Evolutionary conservation across 2,329 filamentous ascomycete species (phyloP).

Genomic region (Magnaporthiopsis rhizophila): DNA sequence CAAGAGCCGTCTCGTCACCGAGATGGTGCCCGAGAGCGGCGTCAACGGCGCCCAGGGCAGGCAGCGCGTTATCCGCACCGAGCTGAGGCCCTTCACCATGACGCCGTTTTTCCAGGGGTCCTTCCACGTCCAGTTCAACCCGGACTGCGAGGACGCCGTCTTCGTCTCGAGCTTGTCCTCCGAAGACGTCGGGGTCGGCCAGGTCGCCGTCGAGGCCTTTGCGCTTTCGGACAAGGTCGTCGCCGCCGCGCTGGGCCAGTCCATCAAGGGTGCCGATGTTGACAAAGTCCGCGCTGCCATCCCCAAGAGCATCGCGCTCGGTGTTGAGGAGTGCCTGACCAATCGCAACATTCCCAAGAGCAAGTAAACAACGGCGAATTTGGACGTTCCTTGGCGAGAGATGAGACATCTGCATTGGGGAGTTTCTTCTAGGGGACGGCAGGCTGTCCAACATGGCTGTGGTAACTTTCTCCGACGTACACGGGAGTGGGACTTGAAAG

Average conservation of each 20-base stretch:
- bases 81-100: conserved; percentile 36
- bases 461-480: not conserved
- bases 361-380: not conserved
- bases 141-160: conserved; percentile 39
- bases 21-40: conserved; percentile 41
- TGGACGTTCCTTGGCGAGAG: not conserved
- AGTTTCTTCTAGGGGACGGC: too few species aligned
- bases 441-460: not conserved
- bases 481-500: not conserved
- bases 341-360: conserved; percentile 8
- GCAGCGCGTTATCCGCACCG: conserved; percentile 27
- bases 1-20: conserved; percentile 33
- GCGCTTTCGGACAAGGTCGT: conserved; percentile 36
- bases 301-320: conserved; percentile 12
- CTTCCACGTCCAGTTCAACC: conserved; percentile 50
- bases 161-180: conserved; percentile 41
- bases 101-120: conserved; percentile 47
- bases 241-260: conserved; percentile 36
- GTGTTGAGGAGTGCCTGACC: conserved; percentile 14
- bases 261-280: conserved; percentile 32
- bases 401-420: not conserved
- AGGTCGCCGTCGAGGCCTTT: conserved; percentile 42
- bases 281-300: conserved; percentile 11
- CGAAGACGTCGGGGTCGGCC: conserved; percentile 45
- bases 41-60: conserved; percentile 29